Evolutionary conservation across 768 basidiomycete species (phyloP).

Genomic region (Russula dissimulans): DNA sequence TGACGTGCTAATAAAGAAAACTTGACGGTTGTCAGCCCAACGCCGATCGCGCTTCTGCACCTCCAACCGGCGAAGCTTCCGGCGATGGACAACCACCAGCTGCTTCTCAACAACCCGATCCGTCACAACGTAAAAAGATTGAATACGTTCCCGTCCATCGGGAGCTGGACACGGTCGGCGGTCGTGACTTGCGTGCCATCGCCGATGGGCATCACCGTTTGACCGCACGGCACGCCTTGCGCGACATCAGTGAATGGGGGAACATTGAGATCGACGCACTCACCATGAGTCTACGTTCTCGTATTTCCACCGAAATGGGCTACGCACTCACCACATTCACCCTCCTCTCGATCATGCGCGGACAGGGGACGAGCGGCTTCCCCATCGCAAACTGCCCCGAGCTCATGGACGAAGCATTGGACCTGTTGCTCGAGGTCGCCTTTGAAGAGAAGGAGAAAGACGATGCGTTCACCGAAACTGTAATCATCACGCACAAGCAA

Average conservation of each 20-base stretch:
- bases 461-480: constrained; percentile 2
- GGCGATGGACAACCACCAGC: not conserved
- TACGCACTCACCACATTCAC: constrained; percentile 86
- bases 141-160: constrained; percentile 80
- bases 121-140: constrained; percentile 66
- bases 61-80: constrained; percentile 17
- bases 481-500: constrained; percentile 56
- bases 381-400: constrained; percentile 69
- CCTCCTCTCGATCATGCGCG: constrained; percentile 70
- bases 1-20: not conserved
- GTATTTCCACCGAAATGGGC: constrained; percentile 74
- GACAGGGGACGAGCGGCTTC: constrained; percentile 59
- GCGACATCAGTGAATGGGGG: constrained; percentile 76
- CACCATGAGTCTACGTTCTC: constrained; percentile 84
- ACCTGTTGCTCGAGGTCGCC: constrained; percentile 75
- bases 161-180: constrained; percentile 67
- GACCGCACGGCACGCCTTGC: constrained; percentile 49
- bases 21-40: constrained; percentile 15
- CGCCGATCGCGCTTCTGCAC: constrained; percentile 20
- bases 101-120: constrained; percentile 21
- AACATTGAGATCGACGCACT: constrained; percentile 86
- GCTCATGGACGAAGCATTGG: constrained; percentile 77
- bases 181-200: constrained; percentile 64
- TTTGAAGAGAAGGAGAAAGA: constrained; percentile 44
- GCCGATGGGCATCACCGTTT: constrained; percentile 47